phyloP scores from a whole-genome alignment of 2,329 filamentous ascomycete species.

The Erysiphe pulchra region DNA sequence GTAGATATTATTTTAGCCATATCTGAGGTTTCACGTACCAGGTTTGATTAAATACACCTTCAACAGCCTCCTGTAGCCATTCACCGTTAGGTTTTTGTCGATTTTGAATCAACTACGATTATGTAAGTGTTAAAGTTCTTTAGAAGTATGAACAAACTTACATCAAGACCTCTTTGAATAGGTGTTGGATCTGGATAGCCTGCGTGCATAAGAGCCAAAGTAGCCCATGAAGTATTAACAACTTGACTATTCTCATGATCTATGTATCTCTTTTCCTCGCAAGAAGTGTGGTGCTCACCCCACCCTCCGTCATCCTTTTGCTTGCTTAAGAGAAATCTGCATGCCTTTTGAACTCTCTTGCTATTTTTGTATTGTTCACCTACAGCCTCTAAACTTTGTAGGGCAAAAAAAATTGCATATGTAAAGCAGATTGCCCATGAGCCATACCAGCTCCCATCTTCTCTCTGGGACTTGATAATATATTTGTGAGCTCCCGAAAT shows the following conservation, averaged over 20 bases:
- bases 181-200: constrained; percentile 51
- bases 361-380: constrained; percentile 64
- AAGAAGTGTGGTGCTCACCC: constrained; percentile 83
- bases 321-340: constrained; percentile 62
- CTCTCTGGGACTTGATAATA: constrained; percentile 53
- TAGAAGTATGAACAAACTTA: too few relatives aligned
- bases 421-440: constrained; percentile 97
- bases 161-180: constrained; percentile 39
- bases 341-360: constrained; percentile 43
- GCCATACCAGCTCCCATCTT: constrained; percentile 90
- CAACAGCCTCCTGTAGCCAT: constrained; percentile 87
- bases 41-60: constrained; percentile 96
- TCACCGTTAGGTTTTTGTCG: constrained; percentile 75
- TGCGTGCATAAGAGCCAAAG: constrained; percentile 60
- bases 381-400: constrained; percentile 59
- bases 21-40: constrained; percentile 14
- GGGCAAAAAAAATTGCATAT: constrained; percentile 87
- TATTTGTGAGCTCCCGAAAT: constrained; percentile 52
- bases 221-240: constrained; percentile 82
- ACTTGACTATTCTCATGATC: constrained; percentile 68
- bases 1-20: too few relatives aligned
- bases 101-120: constrained; percentile 43
- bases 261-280: constrained; percentile 48
- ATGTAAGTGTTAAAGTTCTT: too few relatives aligned
- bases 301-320: constrained; percentile 81